phyloP scores from a whole-genome alignment of 352 stramenopile genomes.

The Phytophthora pinifolia region DNA sequence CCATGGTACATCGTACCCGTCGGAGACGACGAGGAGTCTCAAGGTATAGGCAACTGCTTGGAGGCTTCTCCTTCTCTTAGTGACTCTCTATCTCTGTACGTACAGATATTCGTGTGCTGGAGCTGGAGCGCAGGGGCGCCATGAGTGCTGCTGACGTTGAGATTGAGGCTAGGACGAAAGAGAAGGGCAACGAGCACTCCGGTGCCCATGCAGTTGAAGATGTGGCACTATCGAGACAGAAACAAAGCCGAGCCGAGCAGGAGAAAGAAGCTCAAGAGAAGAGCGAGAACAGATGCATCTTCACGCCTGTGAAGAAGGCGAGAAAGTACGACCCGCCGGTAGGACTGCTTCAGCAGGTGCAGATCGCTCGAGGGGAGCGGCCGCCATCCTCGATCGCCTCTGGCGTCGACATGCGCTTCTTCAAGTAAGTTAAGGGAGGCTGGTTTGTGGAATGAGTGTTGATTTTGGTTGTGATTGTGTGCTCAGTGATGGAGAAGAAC shows the following conservation, averaged over 20 bases:
- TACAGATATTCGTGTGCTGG: conserved; percentile 56
- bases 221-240: conserved; percentile 1
- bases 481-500: conserved; percentile 36
- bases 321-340: conserved; percentile 24
- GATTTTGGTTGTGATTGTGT: neutral
- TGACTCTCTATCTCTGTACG: conserved; percentile 1
- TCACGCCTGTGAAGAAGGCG: conserved; percentile 55
- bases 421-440: conserved; percentile 36
- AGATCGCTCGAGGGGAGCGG: conserved; percentile 1
- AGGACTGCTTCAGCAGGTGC: conserved; percentile 2
- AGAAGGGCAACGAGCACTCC: neutral
- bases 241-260: conserved; percentile 5
- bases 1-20: conserved; percentile 66
- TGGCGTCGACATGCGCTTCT: conserved; percentile 33
- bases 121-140: conserved; percentile 37
- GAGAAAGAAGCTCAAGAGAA: conserved; percentile 7
- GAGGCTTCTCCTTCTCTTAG: neutral
- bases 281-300: conserved; percentile 40
- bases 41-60: conserved; percentile 27
- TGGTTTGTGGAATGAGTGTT: too few relatives aligned
- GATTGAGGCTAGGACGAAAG: neutral
- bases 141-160: conserved; percentile 2
- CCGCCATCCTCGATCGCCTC: conserved; percentile 32
- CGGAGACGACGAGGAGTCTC: conserved; percentile 46
- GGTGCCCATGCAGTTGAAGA: neutral